Evolutionary conservation across 495 filamentous ascomycete species (phyloP), one percentile per base, ranked within the genome.

Genomic region (Penicillium ucsense): DNA sequence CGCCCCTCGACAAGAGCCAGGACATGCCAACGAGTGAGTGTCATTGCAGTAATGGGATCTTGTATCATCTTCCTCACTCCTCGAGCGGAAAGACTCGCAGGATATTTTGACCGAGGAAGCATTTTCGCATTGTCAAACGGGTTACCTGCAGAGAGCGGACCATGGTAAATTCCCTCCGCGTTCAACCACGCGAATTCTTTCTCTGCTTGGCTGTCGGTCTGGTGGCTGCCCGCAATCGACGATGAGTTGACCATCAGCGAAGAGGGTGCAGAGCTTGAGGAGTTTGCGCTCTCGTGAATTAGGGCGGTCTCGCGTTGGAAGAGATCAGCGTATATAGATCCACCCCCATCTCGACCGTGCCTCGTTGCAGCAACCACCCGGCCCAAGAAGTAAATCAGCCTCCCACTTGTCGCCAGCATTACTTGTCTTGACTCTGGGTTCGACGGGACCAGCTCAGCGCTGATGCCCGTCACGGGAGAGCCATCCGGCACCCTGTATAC

Each of bases 11-110:
- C 78, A 5, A 97, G 74, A 50, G 82, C 77, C n/a, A 98, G 65
- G 41, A 95, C 78, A 62, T 98, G 92, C 84, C 89, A 95, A 57
- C 94, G 89, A 3, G 88, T 91, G 30, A 97, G 70, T 3, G 86
- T 82, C 62, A 94, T 82, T n/a, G 85, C 84, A 31, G 81, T 77
- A 34, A 95, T 79, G 0, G 78, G 76, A 31, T 91, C 85, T 49
- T 82, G 75, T 4, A 78, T 75, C 8, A 83, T 60, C 49, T 78
- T 80, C 49, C 70, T 77, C 20, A 85, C 79, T 45, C 84, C 81
- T 29, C 76, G 71, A 3, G 77, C 57, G n/a, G 75, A 75, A 54
- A 87, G 82, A 4, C 78, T 71, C 10, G 77, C 75, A 3, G 86
- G 81, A 40, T 96, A 73, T 39, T 84, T 77, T 0, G 84, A 74